Conservation (phyloP, 148 eudicot genomes). For the Dianthus caryophyllus region DNA sequence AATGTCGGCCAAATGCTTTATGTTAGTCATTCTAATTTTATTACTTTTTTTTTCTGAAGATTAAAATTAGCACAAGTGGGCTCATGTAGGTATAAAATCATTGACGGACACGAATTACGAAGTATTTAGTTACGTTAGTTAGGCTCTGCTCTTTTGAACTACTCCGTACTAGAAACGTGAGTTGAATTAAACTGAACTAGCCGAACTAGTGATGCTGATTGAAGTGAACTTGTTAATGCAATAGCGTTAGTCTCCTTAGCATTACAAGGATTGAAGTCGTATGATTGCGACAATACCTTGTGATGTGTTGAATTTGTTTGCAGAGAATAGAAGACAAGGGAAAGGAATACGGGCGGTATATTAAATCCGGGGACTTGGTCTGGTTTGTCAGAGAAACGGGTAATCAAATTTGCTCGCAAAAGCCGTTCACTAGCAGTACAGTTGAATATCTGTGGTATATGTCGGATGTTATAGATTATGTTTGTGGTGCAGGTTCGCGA, state of each 20-base stretch:
- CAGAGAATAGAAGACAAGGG: conserved; percentile 95
- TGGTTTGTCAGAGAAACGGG: conserved; percentile 99
- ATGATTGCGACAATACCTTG: background rate
- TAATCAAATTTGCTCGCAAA: conserved; percentile 12
- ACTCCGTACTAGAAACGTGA: too few species aligned
- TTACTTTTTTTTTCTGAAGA: too few species aligned
- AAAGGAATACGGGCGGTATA: conserved; percentile 73
- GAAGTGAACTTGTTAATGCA: too few species aligned
- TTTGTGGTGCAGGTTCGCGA: conserved; percentile 51
- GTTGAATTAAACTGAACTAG: too few species aligned
- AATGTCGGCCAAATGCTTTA: conserved; percentile 95
- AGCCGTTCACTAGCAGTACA: background rate
- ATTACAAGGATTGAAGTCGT: background rate
- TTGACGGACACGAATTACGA: too few species aligned
- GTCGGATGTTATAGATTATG: background rate
- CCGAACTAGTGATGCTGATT: too few species aligned
- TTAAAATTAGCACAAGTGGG: too few species aligned
- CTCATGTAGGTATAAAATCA: too few species aligned
- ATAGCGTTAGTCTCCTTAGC: background rate
- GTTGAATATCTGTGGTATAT: background rate
- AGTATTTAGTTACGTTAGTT: too few species aligned
- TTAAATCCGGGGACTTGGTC: conserved; percentile 64
- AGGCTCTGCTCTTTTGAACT: too few species aligned
- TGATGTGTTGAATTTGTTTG: conserved; percentile 21
- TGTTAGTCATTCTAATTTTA: conserved; percentile 30